Evolutionary conservation across 2,329 filamentous ascomycete species (phyloP).

Genomic region (Arachnomyces sp.): DNA sequence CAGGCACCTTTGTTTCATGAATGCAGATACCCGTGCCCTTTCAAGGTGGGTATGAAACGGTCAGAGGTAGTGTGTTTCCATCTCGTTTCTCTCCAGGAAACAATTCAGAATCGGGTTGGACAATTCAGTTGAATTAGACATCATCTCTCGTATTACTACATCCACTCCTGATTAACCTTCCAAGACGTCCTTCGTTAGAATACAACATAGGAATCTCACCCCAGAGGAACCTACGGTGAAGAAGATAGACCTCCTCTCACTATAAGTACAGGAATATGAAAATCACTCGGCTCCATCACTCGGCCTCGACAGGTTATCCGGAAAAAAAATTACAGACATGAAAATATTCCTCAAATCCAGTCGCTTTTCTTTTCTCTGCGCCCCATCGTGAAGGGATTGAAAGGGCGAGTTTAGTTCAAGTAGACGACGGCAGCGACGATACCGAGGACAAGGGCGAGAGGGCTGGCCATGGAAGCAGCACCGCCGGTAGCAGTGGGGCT

Average conservation of each 20-base stretch:
- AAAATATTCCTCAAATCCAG: conserved; percentile 5
- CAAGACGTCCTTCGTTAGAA: too few species aligned
- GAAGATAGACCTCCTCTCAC: neutral
- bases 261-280: neutral
- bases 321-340: conserved; percentile 19
- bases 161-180: too few species aligned
- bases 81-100: too few species aligned
- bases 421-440: conserved; percentile 26
- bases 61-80: too few species aligned
- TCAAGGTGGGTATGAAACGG: too few species aligned
- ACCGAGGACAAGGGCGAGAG: conserved; percentile 24
- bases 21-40: too few species aligned
- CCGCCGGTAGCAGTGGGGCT: conserved; percentile 14
- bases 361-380: neutral
- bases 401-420: conserved; percentile 16
- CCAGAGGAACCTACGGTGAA: too few species aligned
- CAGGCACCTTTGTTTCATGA: too few species aligned
- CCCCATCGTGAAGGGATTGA: conserved; percentile 5
- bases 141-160: too few species aligned
- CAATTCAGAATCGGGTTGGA: too few species aligned
- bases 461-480: conserved; percentile 21
- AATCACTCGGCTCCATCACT: conserved; percentile 10
- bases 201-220: too few species aligned
- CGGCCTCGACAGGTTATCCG: conserved; percentile 5
- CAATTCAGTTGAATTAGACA: too few species aligned